Evolutionary conservation across 2,329 filamentous ascomycete species (phyloP).

Genomic region (Colletotrichum sp.): DNA sequence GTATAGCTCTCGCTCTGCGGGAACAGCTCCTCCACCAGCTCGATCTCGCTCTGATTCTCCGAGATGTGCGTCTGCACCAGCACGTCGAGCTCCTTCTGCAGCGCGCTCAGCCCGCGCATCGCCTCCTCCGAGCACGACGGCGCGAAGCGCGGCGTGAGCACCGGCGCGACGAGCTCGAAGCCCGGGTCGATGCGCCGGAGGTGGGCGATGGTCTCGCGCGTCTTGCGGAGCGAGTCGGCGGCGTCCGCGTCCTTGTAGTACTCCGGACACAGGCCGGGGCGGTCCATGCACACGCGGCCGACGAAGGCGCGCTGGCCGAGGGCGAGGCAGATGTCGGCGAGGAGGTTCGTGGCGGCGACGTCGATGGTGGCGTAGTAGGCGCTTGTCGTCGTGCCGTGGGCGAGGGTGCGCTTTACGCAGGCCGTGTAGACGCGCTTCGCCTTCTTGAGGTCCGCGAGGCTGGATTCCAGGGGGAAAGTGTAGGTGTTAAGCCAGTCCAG

Average conservation of each 20-base stretch:
- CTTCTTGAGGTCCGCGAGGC: constrained; percentile 66
- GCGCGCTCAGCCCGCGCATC: constrained; percentile 66
- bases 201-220: constrained; percentile 67
- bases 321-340: constrained; percentile 81
- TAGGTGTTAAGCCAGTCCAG: constrained; percentile 94
- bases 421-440: constrained; percentile 78
- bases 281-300: constrained; percentile 95
- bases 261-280: constrained; percentile 65
- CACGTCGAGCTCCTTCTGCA: constrained; percentile 67
- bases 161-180: constrained; percentile 72
- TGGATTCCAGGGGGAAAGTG: constrained; percentile 91
- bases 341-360: constrained; percentile 86
- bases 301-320: constrained; percentile 89
- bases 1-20: constrained; percentile 70
- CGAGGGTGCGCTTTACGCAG: constrained; percentile 79
- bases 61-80: constrained; percentile 89
- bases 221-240: constrained; percentile 60
- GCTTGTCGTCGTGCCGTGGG: constrained; percentile 91
- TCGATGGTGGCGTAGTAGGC: constrained; percentile 95
- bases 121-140: constrained; percentile 64
- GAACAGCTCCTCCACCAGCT: constrained; percentile 74
- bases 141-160: constrained; percentile 78
- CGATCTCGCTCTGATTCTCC: constrained; percentile 79
- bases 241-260: constrained; percentile 80
- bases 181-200: constrained; percentile 70